Base-by-base conservation (phyloP, 176 grass and related monocot species). In the Triticum timopheevii region DNA sequence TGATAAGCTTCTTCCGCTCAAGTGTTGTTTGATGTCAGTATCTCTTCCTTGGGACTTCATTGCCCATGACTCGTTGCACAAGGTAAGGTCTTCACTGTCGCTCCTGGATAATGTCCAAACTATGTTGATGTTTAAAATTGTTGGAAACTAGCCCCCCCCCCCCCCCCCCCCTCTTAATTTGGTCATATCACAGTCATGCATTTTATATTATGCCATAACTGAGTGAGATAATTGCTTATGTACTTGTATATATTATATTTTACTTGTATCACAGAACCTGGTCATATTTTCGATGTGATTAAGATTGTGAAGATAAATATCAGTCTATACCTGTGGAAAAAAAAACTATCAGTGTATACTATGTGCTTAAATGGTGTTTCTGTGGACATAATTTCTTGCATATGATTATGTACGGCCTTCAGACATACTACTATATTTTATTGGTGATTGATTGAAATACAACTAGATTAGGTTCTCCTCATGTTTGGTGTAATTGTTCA, bases 31-130 rank as follows among this genome's bases (percentile, higher is more conserved):
- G 87, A 98, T 98, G 92, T 94, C 94, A 10, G 90, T 98, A 59
- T 96, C 94, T 74, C 92, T 98, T 92, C 94, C 97, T 68, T 98
- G 97, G 97, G 97, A 98, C 54, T 61, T 69, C 65, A 93, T 96
- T 59, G 90, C 92, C 1, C 92, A 98, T 33, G 97, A 96, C 76
- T 56, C 94, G 58, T 59, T 98, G 80, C 95, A 96, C 88, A 98
- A 96, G 92, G 97, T 96, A 36, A 85, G 70, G 2, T 71, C 62
- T 82, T 52, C 27, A 36, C 83, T 13, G 13, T 2, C 1, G 3
- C 1, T 52, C 13, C 5, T 6, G 15, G 49, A 50, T 52, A 17
- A 52, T 52, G 49, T 17, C 15, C 5, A 0, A 52, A 52, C 49
- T 2, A 0, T 16, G 47, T 56, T 20, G 6, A 54, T 54, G 52